Percentiles rank a stretch among this genome's conserved stretches.
Conservation (phyloP, 176 grass and related monocot genomes). For the Dendrocalamus sinicus region DNA sequence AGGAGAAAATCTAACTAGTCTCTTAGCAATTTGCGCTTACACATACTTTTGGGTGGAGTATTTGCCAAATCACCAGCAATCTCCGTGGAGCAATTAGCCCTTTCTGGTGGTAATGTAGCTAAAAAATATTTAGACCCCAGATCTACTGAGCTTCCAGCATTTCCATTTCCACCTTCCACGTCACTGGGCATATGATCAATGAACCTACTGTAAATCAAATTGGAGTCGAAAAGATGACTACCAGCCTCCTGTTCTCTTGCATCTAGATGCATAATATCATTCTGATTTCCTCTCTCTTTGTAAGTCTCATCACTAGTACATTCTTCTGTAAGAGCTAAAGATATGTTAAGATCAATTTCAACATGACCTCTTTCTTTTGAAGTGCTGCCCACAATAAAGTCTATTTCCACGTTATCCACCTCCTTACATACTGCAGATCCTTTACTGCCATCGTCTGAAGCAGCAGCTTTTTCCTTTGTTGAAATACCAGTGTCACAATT, state of each 20-base stretch:
- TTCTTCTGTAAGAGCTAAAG: slow-evolving; percentile 6
- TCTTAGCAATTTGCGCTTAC: slow-evolving; percentile 10
- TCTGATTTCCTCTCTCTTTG: slow-evolving; percentile 26
- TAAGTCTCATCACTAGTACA: background rate
- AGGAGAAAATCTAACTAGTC: slow-evolving; percentile 1
- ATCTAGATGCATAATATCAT: slow-evolving; percentile 30
- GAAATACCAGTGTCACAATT: slow-evolving; percentile 1
- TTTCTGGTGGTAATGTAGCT: background rate
- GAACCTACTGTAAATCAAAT: background rate
- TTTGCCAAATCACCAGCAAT: background rate
- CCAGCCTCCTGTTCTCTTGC: background rate
- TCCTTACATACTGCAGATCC: background rate
- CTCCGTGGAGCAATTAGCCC: background rate
- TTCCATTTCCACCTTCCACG: slow-evolving; percentile 14
- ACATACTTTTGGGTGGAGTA: slow-evolving; percentile 3
- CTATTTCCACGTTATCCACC: slow-evolving; percentile 12
- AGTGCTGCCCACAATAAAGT: background rate
- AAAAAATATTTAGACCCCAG: slow-evolving; percentile 6
- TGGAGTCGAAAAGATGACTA: slow-evolving; percentile 21
- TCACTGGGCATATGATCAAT: slow-evolving; percentile 4
- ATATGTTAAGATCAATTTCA: background rate
- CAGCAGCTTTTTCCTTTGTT: slow-evolving; percentile 13
- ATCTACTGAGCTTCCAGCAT: slow-evolving; percentile 15
- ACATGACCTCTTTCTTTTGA: slow-evolving; percentile 3
- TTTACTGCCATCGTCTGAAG: slow-evolving; percentile 15